A percentile compares a stretch with the other conserved stretches of the same genome.
These are phyloP conservation scores for Populus hybrid DNA, from an alignment of 441 rosid species.

Conservation along the genomic window DNA sequence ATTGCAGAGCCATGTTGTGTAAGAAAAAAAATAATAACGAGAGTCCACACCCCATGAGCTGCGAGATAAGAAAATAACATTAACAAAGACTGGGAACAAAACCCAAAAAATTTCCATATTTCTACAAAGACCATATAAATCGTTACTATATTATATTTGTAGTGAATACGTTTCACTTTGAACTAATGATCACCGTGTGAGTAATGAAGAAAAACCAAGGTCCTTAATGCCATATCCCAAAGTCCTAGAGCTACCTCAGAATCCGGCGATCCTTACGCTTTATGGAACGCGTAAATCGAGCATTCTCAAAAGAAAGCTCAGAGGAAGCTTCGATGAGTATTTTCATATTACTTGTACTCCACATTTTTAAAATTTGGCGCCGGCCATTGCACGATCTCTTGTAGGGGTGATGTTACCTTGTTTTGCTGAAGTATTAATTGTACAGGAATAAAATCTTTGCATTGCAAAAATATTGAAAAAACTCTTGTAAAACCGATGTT, in stretches of 20 bases:
- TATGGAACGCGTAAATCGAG: neutral
- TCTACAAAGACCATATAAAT: neutral
- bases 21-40: neutral
- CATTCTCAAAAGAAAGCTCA: neutral
- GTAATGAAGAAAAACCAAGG: neutral
- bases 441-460: conserved; percentile 29
- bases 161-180: neutral
- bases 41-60: neutral
- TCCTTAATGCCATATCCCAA: neutral
- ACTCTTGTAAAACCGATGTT: conserved; percentile 27
- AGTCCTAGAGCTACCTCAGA: conserved; percentile 2
- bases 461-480: conserved; percentile 14
- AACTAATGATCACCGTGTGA: neutral
- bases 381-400: conserved; percentile 43
- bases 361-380: conserved; percentile 9
- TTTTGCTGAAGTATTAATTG: neutral
- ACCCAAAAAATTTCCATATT: neutral
- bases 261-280: conserved; percentile 23
- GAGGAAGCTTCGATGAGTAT: conserved; percentile 14
- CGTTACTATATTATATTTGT: too few species aligned
- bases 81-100: neutral
- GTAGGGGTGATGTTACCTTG: conserved; percentile 3
- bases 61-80: conserved; percentile 4
- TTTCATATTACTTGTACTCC: neutral
- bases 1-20: neutral